Evolutionary conservation across 2,329 filamentous ascomycete genomes (phyloP), one percentile per base, ranked within the genome.

Genomic region (Alternaria metachromatica): DNA sequence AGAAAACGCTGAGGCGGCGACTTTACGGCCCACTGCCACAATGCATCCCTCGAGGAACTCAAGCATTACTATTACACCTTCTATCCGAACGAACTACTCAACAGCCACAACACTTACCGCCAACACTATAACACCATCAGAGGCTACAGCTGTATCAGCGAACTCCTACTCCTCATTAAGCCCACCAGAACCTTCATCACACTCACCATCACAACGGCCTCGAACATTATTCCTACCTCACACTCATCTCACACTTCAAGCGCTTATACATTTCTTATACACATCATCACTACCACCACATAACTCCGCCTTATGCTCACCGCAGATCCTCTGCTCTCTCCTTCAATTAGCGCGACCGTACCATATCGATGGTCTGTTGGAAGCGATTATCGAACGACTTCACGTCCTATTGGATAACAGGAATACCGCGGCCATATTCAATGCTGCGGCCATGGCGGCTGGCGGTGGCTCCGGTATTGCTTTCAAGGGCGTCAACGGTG

Each of bases 371-470:
- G 96, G 96, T 0, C 86, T 99, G 3, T 84, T 98, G 1, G 96
- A 99, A 82, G 93, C 93, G 0, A 93, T 96, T 2, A 93, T 98
- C 10, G 94, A 98, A 80, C 89, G 95, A 8, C 85, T 99, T 0
- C 96, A 99, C 75, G 87, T 92, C 28, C 88, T 96, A 1, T 87
- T 99, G 5, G 96, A 99, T 78, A 96, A 93, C 51, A 88, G 95
- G 50, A 99, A 98, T 71, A 95, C 96, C 0, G 96, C 96, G 0
- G 96, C 96, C 6, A 94, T 99, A 0, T 99, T 99, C 84, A 99
- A 99, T 70, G 96, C 96, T 0, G 96, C 95, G 0, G 96, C 96
- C 57, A 98, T 98, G 96, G 96, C 94, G 0, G 96, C 96, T 1
- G 96, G 96, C 11, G 94, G 96, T 25, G 96, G 96, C 0, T 89